Conservation (phyloP, 441 rosid genomes). For the Omphalea diandra region DNA sequence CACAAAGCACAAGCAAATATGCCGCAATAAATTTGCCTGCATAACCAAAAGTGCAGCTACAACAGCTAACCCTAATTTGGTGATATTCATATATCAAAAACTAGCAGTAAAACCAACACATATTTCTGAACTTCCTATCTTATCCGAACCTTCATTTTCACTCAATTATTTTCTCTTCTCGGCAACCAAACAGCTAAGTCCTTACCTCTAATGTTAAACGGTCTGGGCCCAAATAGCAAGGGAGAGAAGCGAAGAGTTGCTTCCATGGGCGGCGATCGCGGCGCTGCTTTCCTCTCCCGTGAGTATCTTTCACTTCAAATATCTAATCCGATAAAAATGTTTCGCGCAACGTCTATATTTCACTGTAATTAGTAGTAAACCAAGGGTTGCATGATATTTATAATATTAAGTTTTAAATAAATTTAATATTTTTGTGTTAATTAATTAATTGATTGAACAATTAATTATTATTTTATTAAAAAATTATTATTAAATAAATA, state of each 20-base stretch:
- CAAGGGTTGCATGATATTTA: too few relatives aligned
- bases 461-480: too few relatives aligned
- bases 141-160: too few relatives aligned
- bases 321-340: neutral
- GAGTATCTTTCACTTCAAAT: slow-evolving; percentile 5
- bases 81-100: neutral
- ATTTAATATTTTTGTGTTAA: too few relatives aligned
- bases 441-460: too few relatives aligned
- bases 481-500: too few relatives aligned
- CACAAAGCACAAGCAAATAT: neutral
- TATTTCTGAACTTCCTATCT: neutral
- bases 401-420: too few relatives aligned
- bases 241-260: slow-evolving; percentile 35
- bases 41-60: neutral
- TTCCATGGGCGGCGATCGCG: slow-evolving; percentile 35
- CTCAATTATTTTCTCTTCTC: slow-evolving; percentile 11
- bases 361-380: too few relatives aligned
- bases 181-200: slow-evolving; percentile 4
- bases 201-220: slow-evolving; percentile 34
- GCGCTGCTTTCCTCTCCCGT: neutral
- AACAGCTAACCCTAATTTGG: neutral
- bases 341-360: slow-evolving; percentile 2
- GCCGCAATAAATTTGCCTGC: neutral
- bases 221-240: slow-evolving; percentile 18
- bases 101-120: too few relatives aligned